Percentiles rank a stretch among this genome's conserved stretches.
Conservation (phyloP, 495 filamentous ascomycete species). For the Penicillium cosmopolitanum region DNA sequence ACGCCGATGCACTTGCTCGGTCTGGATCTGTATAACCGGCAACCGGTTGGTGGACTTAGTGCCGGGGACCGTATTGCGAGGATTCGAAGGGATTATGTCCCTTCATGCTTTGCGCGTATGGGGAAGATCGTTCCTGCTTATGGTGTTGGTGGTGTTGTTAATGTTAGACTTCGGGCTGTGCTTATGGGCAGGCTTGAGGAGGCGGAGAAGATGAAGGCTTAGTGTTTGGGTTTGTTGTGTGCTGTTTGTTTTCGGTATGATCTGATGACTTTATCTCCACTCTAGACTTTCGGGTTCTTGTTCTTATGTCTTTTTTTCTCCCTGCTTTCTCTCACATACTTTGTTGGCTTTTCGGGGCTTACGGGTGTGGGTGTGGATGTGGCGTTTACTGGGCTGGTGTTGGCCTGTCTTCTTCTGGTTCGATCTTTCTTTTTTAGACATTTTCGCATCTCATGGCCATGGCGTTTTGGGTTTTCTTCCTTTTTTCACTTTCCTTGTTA, state of each 20-base stretch:
- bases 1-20: conserved; percentile 90
- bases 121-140: conserved; percentile 93
- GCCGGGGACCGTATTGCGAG: conserved; percentile 63
- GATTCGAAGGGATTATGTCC: conserved; percentile 75
- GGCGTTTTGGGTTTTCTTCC: conserved; percentile 2
- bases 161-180: conserved; percentile 67
- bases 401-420: not conserved
- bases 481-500: no score
- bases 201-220: not conserved
- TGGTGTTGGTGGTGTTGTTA: conserved; percentile 89
- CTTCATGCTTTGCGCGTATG: conserved; percentile 79
- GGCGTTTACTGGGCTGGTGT: conserved; percentile 1
- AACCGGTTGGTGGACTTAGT: conserved; percentile 44
- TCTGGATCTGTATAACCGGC: conserved; percentile 85
- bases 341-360: not conserved
- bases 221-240: no score
- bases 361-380: conserved; percentile 1
- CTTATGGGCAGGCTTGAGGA: conserved; percentile 58
- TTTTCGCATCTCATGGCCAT: conserved; percentile 8
- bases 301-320: not conserved
- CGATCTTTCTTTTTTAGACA: not conserved
- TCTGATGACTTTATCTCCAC: conserved; percentile 8
- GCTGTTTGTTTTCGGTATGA: conserved; percentile 3
- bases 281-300: conserved; percentile 5
- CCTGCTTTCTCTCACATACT: not conserved